Percentiles rank a stretch among this genome's conserved stretches.
Evolutionary conservation across 805 yeast species (phyloP).

Genomic region (Wickerhamomyces canadensis): DNA sequence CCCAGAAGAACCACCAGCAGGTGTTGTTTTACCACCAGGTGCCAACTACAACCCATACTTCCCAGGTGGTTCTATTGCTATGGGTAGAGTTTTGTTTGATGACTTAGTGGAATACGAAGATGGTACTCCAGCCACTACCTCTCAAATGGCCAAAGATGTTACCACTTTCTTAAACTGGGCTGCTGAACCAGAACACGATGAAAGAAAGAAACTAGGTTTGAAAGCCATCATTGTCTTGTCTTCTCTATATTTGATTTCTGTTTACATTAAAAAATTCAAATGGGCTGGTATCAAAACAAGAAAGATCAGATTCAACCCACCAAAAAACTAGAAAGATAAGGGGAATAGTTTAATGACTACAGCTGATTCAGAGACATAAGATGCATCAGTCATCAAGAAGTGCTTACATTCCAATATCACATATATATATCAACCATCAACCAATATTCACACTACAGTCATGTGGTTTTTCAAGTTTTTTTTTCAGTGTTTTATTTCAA

Average conservation of each 20-base stretch:
- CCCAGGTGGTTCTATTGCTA: conserved; percentile 99
- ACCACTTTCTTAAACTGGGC: conserved; percentile 96
- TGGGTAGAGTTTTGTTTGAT: conserved; percentile 97
- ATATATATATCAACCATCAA: conserved; percentile 1
- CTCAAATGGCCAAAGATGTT: conserved; percentile 99
- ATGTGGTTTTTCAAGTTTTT: conserved; percentile 1
- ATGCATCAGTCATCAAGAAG: not conserved
- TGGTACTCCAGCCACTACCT: conserved; percentile 97
- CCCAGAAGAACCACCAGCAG: conserved; percentile 99
- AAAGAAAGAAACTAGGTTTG: conserved; percentile 93
- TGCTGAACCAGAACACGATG: conserved; percentile 97
- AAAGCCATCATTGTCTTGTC: conserved; percentile 83
- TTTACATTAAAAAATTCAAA: conserved; percentile 96
- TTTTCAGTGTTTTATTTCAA: not conserved
- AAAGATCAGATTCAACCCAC: conserved; percentile 89
- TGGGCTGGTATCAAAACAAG: conserved; percentile 96
- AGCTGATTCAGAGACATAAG: not conserved
- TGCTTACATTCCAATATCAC: not conserved
- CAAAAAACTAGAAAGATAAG: conserved; percentile 49
- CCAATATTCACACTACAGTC: conserved; percentile 1
- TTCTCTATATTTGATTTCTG: conserved; percentile 70
- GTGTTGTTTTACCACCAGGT: conserved; percentile 89
- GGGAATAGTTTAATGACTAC: not conserved
- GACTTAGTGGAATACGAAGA: conserved; percentile 98
- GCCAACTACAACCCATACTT: conserved; percentile 98